A percentile compares a stretch with the other conserved stretches of the same genome.
phyloP scores from a whole-genome alignment of 1,284 basidiomycete genomes.

The Mycena sp. region DNA sequence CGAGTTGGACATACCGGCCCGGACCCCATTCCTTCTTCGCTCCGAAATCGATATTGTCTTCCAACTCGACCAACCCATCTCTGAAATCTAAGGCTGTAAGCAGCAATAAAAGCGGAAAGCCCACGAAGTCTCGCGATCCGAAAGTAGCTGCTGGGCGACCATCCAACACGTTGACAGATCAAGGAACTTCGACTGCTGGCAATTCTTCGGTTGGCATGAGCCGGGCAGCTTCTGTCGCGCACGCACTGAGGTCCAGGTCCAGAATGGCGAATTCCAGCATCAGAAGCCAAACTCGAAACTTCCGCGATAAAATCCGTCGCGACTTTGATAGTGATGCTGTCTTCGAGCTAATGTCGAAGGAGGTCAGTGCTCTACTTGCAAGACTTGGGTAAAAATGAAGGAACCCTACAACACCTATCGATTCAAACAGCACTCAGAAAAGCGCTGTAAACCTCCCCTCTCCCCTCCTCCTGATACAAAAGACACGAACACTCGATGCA shows the following conservation, averaged over 20 bases:
- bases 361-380: constrained; percentile 13
- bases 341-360: not conserved
- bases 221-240: not conserved
- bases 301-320: not conserved
- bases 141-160: too few relatives aligned
- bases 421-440: not conserved
- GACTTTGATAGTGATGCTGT: not conserved
- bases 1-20: not conserved
- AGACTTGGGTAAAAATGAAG: constrained; percentile 2
- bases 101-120: too few relatives aligned
- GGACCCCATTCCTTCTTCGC: not conserved
- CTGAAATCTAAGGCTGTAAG: too few relatives aligned
- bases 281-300: not conserved
- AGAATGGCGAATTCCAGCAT: not conserved
- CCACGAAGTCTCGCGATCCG: too few relatives aligned
- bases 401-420: constrained; percentile 1
- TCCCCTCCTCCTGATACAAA: not conserved
- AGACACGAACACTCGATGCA: not conserved
- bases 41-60: too few relatives aligned
- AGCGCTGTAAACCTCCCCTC: not conserved
- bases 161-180: too few relatives aligned
- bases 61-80: too few relatives aligned
- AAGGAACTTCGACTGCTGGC: too few relatives aligned
- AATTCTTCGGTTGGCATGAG: not conserved
- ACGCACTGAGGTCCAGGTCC: not conserved